A percentile compares a stretch with the other conserved stretches of the same genome.
Evolutionary conservation across 225 moss, liverwort and hornwort species (phyloP).

Genomic region (Climacium dendroides): DNA sequence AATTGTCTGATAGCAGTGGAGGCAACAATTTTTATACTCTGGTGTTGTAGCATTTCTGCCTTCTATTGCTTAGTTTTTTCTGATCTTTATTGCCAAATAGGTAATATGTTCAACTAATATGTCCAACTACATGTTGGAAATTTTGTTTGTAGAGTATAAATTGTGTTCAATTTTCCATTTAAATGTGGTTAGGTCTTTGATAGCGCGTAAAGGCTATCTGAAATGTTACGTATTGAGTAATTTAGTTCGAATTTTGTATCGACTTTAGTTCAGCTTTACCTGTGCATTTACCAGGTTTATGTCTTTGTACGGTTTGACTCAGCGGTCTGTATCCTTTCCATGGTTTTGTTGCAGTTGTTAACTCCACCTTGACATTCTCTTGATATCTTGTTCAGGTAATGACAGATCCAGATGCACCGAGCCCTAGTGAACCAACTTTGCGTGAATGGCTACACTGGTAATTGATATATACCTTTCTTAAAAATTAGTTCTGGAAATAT

Average conservation of each 20-base stretch:
- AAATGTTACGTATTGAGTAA: no score
- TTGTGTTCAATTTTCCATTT: no score
- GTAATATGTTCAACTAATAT: not conserved
- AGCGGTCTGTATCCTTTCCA: not conserved
- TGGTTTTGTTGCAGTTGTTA: not conserved
- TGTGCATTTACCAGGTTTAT: not conserved
- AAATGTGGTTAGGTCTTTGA: no score
- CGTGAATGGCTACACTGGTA: constrained; percentile 96
- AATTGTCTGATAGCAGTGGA: constrained; percentile 45
- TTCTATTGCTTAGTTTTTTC: not conserved
- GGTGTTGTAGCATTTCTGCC: constrained; percentile 21
- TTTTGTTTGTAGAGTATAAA: not conserved
- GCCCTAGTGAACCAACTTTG: constrained; percentile 81
- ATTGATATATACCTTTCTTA: not conserved
- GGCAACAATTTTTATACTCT: constrained; percentile 61
- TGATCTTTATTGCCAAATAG: not conserved
- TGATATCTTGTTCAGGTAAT: constrained; percentile 43
- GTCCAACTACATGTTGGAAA: no score
- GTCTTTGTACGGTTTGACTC: not conserved
- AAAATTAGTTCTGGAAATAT: not conserved
- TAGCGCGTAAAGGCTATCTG: not conserved
- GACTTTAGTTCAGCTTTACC: no score
- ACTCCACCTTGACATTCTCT: not conserved
- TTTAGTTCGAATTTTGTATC: not conserved
- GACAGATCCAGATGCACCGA: constrained; percentile 95